Evolutionary conservation across 345 rosid species (phyloP).

Genomic region (Clarkia xantiana): DNA sequence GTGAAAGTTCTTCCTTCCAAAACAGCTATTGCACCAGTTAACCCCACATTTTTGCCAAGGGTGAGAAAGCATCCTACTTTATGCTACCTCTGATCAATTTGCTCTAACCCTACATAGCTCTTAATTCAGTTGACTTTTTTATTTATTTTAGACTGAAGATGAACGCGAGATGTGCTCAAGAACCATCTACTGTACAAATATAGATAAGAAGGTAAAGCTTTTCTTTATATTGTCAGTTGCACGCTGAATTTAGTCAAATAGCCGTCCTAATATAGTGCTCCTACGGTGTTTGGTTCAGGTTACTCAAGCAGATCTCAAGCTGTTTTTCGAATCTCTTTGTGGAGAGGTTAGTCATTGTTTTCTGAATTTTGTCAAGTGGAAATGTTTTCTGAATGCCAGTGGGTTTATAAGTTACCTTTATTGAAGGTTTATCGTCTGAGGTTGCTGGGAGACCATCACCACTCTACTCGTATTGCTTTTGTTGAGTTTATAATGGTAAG

Average conservation of each 20-base stretch:
- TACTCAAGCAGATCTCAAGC: constrained; percentile 23
- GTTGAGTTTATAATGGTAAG: constrained; percentile 27
- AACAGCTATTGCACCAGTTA: constrained; percentile 94
- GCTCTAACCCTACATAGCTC: neutral
- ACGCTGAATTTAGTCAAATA: neutral
- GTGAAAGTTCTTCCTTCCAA: constrained; percentile 83
- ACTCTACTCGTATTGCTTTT: constrained; percentile 31
- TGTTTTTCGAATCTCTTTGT: constrained; percentile 25
- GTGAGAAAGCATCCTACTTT: constrained; percentile 21
- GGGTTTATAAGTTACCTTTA: constrained; percentile 2
- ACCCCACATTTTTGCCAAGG: constrained; percentile 88
- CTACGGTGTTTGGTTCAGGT: constrained; percentile 11
- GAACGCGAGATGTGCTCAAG: constrained; percentile 93
- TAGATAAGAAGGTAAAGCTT: constrained; percentile 63
- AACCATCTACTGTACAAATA: constrained; percentile 86
- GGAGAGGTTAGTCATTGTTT: constrained; percentile 25
- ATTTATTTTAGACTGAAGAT: constrained; percentile 49
- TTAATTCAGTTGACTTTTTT: neutral
- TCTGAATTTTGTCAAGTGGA: neutral
- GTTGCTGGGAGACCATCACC: constrained; percentile 33
- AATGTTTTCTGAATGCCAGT: neutral
- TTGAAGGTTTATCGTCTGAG: constrained; percentile 30
- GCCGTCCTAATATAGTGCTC: neutral
- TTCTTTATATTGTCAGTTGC: neutral
- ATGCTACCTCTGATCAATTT: neutral